Evolutionary conservation across 2,329 filamentous ascomycete species (phyloP).

Genomic region (Pseudogymnoascus sp.): DNA sequence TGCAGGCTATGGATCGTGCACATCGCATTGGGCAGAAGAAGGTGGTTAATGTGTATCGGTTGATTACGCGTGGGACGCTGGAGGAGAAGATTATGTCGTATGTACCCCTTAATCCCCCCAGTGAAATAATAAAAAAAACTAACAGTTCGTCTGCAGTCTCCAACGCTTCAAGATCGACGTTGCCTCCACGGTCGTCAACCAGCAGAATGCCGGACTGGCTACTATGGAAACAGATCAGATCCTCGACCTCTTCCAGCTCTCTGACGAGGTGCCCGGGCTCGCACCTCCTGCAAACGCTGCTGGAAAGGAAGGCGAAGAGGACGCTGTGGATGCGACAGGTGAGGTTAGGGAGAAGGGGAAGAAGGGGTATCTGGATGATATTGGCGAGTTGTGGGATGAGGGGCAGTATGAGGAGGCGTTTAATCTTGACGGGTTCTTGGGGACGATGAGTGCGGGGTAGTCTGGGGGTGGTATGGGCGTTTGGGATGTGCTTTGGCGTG

Average conservation of each 20-base stretch:
- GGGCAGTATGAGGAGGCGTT: slow-evolving; percentile 98
- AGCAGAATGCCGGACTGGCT: slow-evolving; percentile 88
- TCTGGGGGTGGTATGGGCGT: background rate
- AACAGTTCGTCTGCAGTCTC: slow-evolving; percentile 46
- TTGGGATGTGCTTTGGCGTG: background rate
- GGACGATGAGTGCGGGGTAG: slow-evolving; percentile 63
- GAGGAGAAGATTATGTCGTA: slow-evolving; percentile 95
- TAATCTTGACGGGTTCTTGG: slow-evolving; percentile 89
- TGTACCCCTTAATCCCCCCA: slow-evolving; percentile 27
- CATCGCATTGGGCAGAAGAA: slow-evolving; percentile 99
- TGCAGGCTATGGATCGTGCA: slow-evolving; percentile 97
- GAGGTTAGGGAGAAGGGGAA: slow-evolving; percentile 92
- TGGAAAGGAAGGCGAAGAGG: slow-evolving; percentile 57
- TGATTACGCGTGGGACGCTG: slow-evolving; percentile 89
- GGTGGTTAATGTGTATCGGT: slow-evolving; percentile 95
- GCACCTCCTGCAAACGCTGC: slow-evolving; percentile 48
- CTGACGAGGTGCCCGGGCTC: slow-evolving; percentile 63
- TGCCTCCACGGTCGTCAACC: slow-evolving; percentile 94
- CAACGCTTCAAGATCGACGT: slow-evolving; percentile 99
- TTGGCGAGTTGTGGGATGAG: slow-evolving; percentile 96
- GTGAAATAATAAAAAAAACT: slow-evolving; percentile 8
- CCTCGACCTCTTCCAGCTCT: slow-evolving; percentile 88
- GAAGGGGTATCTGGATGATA: slow-evolving; percentile 90
- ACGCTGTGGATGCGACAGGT: slow-evolving; percentile 90
- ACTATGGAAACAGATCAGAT: slow-evolving; percentile 98